Evolutionary conservation across 371 early-diverging fungal genomes (phyloP), one percentile per base, ranked within the genome.

Genomic region (Blakeslea trispora): DNA sequence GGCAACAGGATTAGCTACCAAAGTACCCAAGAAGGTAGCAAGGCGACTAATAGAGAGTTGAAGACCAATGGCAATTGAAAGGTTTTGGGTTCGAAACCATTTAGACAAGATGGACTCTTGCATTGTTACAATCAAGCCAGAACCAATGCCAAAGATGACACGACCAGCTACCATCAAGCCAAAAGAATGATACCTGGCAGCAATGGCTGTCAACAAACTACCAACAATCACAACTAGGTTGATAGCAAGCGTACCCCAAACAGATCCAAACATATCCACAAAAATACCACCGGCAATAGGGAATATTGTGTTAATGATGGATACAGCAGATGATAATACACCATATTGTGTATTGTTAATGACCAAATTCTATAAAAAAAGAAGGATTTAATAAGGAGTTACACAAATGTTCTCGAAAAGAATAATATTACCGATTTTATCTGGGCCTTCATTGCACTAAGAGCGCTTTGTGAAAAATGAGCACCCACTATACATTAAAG

Each of bases 401-500:
- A 37, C 37, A 37, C 14, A 10, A 2, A 37, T 37, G 11, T 32
- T 2, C 37, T 37, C 10, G 14, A 47, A 47, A 24, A 43, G 41
- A 7, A 3, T 28, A 28, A 28, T 28, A 28, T 51, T 75, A 83
- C 88, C 71, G 79, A 69, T 62, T 86, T 86, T 39, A 88, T 68
- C 10, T 72, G 81, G 13, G 74, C 67, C 58, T 88, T 88, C 71
- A 88, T 69, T 10, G 87, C 86, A 19, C 85, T 82, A 24, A 88
- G 65, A 21, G 89, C 87, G 63, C 87, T 87, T 45, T 84, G 84
- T 21, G 89, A 84, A 65, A 86, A 88, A 64, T 88, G 89, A 51
- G 84, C 81, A 46, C 89, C 89, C 46, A 87, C 87, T 88, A 68
- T 32, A 51, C 32, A n/a, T 23, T 11, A 24, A 6, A 40, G 28